Base-by-base conservation (phyloP, 2,329 filamentous ascomycete species). In the Alternaria triticimaculans region DNA sequence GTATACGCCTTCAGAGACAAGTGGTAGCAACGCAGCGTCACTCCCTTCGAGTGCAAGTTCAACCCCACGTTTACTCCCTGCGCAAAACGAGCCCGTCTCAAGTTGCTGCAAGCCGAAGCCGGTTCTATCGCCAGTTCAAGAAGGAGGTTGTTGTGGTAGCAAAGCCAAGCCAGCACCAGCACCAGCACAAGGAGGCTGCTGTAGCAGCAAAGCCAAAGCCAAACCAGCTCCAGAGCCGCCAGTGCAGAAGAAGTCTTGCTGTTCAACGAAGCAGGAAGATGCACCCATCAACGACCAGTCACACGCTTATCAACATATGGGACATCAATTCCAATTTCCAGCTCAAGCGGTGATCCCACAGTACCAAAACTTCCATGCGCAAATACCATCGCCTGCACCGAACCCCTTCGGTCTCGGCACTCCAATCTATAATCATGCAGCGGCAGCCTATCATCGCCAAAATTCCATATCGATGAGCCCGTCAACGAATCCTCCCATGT, bases 21-120 rank as follows among this genome's bases (percentile, higher is more conserved):
- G 75, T 37, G 68, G 67, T 37, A 79, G 75, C 62, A 77, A 78
- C 53, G 73, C 70, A 58, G 71, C 68, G 14, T 80, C 78, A 20
- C 70, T 74, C 11, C 68, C 75, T 21, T 79, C 78, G 14, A 80
- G 78, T 62, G 76, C 76, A 26, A 79, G 78, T 60, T 80, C 78
- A n/a, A 80, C 78, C 12, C 78, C 78, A 41, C 76, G 75, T 14
- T 57, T 80, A 23, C 64, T 68, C 2, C 74, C 77, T 14, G 66
- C 70, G 6, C 72, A 72, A 12, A 73, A 70, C 54, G 72, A 72
- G 15, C 68, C 71, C 8, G 51, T 64, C 6, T 77, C 78, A 4
- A 73, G 71, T 50, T 80, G 77, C 59, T 80, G 77, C 58, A 70
- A 77, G 57, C 74, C 76, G 3, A 78, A 78, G 50, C 61, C 66